Conservation (phyloP, 192 early-diverging fungal genomes). For the Podila verticillata region DNA sequence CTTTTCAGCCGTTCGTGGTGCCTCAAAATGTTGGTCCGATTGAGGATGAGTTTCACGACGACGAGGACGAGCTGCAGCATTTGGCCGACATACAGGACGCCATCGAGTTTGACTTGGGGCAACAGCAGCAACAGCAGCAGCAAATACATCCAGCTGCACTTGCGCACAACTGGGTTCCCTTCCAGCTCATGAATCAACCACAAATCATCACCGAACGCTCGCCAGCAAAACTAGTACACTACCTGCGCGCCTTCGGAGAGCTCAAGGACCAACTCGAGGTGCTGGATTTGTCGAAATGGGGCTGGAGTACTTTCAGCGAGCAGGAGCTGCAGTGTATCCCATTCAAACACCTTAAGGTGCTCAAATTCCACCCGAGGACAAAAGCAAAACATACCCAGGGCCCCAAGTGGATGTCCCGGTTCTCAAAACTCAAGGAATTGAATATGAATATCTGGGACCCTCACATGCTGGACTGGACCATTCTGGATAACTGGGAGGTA, state of each 20-base stretch:
- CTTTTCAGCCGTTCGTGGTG: neutral
- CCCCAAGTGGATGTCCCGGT: neutral
- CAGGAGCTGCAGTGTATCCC: slow-evolving; percentile 22
- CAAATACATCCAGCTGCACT: neutral
- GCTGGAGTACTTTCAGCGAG: slow-evolving; percentile 12
- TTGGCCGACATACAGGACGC: slow-evolving; percentile 1
- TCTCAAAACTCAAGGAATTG: slow-evolving; percentile 4
- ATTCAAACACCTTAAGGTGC: neutral
- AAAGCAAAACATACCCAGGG: slow-evolving; percentile 10
- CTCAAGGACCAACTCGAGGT: slow-evolving; percentile 21
- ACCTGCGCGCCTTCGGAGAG: slow-evolving; percentile 13
- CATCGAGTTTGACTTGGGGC: neutral
- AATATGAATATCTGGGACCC: slow-evolving; percentile 15
- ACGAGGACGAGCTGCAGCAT: slow-evolving; percentile 4
- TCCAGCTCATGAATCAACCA: neutral
- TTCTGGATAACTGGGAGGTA: neutral
- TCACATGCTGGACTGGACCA: slow-evolving; percentile 7
- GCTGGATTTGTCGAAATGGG: slow-evolving; percentile 27
- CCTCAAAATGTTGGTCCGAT: no score
- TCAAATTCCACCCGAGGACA: slow-evolving; percentile 21
- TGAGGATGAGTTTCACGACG: neutral
- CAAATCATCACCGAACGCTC: slow-evolving; percentile 4
- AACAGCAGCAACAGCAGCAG: neutral
- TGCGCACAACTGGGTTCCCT: neutral
- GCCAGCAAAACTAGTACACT: slow-evolving; percentile 14